phyloP scores from a whole-genome alignment of 2,329 filamentous ascomycete genomes.

The Alternaria novae-zelandiae region DNA sequence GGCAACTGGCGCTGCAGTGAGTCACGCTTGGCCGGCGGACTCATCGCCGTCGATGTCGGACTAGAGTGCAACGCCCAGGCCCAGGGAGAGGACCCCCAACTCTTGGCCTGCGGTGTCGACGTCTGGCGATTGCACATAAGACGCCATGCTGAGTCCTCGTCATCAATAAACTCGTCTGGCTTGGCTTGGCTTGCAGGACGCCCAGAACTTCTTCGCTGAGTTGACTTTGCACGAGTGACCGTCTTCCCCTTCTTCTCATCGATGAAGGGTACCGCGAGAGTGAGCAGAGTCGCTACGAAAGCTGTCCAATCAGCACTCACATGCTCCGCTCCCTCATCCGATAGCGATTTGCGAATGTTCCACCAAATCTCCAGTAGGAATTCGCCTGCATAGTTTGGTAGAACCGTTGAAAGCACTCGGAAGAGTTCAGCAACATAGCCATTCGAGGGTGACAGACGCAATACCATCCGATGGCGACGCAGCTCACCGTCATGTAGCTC shows the following conservation, averaged over 20 bases:
- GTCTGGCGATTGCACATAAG: conserved; percentile 43
- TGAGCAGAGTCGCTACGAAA: conserved; percentile 50
- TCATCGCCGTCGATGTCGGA: conserved; percentile 30
- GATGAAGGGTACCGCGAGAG: conserved; percentile 46
- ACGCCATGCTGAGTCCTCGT: conserved; percentile 40
- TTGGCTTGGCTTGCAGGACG: conserved; percentile 32
- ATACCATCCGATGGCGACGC: conserved; percentile 39
- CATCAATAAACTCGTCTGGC: conserved; percentile 29
- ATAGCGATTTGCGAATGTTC: conserved; percentile 39
- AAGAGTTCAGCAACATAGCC: conserved; percentile 39
- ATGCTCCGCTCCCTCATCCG: conserved; percentile 13
- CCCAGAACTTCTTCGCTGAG: conserved; percentile 31
- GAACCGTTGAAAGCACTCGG: conserved; percentile 38
- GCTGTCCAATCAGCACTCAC: conserved; percentile 46
- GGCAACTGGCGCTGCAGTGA: conserved; percentile 17
- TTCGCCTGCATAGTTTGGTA: conserved; percentile 46
- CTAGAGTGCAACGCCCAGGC: conserved; percentile 40
- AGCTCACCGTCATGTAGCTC: conserved; percentile 42
- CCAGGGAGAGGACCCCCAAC: conserved; percentile 44
- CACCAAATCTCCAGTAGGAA: conserved; percentile 49
- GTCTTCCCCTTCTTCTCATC: conserved; percentile 36
- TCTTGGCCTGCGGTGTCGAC: conserved; percentile 32
- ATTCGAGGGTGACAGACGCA: conserved; percentile 40
- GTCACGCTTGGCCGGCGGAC: conserved; percentile 27
- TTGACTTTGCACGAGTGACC: conserved; percentile 21